Evolutionary conservation across 1,284 basidiomycete genomes (phyloP).

Genomic region (Wolfiporia cocos): DNA sequence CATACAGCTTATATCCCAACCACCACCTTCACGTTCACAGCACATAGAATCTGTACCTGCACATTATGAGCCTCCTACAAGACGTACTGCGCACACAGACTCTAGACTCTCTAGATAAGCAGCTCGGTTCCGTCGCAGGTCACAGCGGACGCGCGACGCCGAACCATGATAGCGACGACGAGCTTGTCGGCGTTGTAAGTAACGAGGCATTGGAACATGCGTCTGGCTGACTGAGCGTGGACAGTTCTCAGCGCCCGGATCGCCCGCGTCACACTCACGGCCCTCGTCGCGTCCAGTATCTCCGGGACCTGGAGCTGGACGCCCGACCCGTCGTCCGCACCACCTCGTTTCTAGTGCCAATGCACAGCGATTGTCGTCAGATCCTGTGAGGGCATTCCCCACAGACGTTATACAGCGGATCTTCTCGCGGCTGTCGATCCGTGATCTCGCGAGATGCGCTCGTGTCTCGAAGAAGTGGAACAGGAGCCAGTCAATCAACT

Average conservation of each 20-base stretch:
- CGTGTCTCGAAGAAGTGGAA: slow-evolving; percentile 82
- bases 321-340: slow-evolving; percentile 34
- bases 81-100: slow-evolving; percentile 61
- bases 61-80: slow-evolving; percentile 66
- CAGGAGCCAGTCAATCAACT: slow-evolving; percentile 84
- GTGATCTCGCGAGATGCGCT: slow-evolving; percentile 70
- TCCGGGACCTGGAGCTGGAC: slow-evolving; percentile 43
- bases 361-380: slow-evolving; percentile 27
- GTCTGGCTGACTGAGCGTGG: neutral
- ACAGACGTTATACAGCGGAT: slow-evolving; percentile 77
- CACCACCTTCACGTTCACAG: slow-evolving; percentile 11
- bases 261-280: slow-evolving; percentile 28
- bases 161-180: slow-evolving; percentile 48
- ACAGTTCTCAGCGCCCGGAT: slow-evolving; percentile 58
- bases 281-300: slow-evolving; percentile 49
- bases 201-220: slow-evolving; percentile 1
- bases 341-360: slow-evolving; percentile 30
- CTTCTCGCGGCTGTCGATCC: slow-evolving; percentile 60
- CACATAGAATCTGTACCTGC: neutral
- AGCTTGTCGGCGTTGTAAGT: slow-evolving; percentile 71
- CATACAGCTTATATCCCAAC: slow-evolving; percentile 6
- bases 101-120: slow-evolving; percentile 39
- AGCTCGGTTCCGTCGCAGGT: slow-evolving; percentile 27
- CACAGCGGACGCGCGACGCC: slow-evolving; percentile 18
- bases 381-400: slow-evolving; percentile 68